Evolutionary conservation across 257 asterid genomes (phyloP), one percentile per base, ranked within the genome.

Genomic region (Cynanchum wilfordii): DNA sequence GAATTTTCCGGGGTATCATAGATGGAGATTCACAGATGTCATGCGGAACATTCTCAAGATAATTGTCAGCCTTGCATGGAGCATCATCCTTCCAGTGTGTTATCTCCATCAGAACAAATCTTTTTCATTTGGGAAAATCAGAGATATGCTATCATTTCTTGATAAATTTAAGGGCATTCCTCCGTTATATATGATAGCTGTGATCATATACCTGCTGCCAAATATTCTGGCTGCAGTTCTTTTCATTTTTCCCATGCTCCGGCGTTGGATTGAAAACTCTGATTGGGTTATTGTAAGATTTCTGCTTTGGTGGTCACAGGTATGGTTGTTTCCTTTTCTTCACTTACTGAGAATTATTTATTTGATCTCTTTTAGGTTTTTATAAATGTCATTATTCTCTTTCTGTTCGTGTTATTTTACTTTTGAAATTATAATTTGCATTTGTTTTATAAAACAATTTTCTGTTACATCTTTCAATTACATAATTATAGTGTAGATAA

Each of bases 261-360:
- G 98, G 7, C 93, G 99, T 58, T 90, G 91, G 88, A 95, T 95
- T 75, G 99, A 95, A 89, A 95, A 83, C 72, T 95, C 99, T 19
- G 95, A 95, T 79, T 91, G 97, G 97, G 90, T 83, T 80, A 85
- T 90, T 83, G 77, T 90, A 33, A 83, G 99, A 82, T 84, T 95
- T 75, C 89, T 95, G 79, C 89, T 95, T 11, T 95, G 99, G 99
- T 95, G 99, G 99, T 88, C 99, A 69, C 99, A 94, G 98, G 99
- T 94, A 81, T 10, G 44, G 30, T 71, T 70, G 40, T 77, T 57
- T 76, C 44, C 67, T 57, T 30, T 66, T 72, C 77, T 77, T 76
- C 58, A 68, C 17, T 63, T 42, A 62, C 47, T 8, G 2, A 42
- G 51, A 68, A 64, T n/a, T 15, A 27, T 36, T 12, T 13, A 36